Percentiles rank a stretch among this genome's conserved stretches.
phyloP scores from a whole-genome alignment of 2,329 filamentous ascomycete species.

The Monilinia laxa region DNA sequence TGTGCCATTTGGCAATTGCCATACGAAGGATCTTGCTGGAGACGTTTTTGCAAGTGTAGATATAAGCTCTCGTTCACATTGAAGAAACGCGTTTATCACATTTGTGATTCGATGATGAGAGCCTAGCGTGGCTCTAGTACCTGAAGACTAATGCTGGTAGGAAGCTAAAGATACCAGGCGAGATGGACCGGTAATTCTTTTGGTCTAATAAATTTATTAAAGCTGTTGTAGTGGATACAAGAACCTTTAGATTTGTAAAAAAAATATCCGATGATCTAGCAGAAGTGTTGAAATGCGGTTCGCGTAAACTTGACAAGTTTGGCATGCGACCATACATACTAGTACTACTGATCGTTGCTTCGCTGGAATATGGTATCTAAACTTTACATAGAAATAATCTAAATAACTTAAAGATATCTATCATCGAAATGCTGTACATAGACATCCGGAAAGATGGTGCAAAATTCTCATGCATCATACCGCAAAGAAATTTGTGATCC shows the following conservation, averaged over 20 bases:
- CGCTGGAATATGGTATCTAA: no score
- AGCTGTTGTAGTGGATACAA: slow-evolving; percentile 3
- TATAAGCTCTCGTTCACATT: no score
- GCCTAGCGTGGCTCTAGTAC: not conserved
- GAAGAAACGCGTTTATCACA: not conserved
- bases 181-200: not conserved
- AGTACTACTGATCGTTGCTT: no score
- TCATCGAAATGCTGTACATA: not conserved
- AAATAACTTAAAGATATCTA: not conserved
- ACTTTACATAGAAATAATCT: no score
- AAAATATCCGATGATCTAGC: not conserved
- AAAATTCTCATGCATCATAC: not conserved
- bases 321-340: no score
- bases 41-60: not conserved
- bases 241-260: not conserved
- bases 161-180: not conserved
- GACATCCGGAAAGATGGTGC: not conserved
- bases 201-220: not conserved
- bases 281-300: not conserved
- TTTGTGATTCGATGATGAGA: slow-evolving; percentile 1
- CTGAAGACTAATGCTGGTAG: not conserved
- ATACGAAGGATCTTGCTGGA: not conserved
- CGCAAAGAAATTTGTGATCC: not conserved
- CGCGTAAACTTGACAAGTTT: not conserved
- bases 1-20: not conserved